These are phyloP conservation scores for Metroxylon sagu DNA, from an alignment of 176 grass and related monocot species.

Conservation along the genomic window DNA sequence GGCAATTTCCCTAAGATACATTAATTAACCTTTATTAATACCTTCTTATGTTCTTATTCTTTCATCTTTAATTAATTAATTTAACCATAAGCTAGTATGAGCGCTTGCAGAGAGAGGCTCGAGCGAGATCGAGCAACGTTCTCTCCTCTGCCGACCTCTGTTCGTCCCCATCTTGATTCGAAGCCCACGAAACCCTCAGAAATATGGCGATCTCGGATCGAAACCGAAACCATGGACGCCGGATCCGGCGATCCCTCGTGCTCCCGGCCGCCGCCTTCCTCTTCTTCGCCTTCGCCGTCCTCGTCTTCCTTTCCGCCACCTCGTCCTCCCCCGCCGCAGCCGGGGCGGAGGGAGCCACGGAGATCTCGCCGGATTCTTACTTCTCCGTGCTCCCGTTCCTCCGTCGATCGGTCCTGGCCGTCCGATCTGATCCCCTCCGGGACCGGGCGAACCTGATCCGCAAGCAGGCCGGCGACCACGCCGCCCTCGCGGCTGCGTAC, in stretches of 20 bases:
- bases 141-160: neutral
- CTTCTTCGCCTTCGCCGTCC: neutral
- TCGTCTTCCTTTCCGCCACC: neutral
- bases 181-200: neutral
- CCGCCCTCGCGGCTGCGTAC: constrained; percentile 34
- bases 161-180: neutral
- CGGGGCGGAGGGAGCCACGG: neutral
- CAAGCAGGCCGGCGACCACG: constrained; percentile 62
- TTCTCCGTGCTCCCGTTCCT: neutral
- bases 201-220: constrained; percentile 16
- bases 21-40: too few relatives aligned
- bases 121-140: too few relatives aligned
- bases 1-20: too few relatives aligned
- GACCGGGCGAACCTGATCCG: constrained; percentile 47
- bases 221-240: too few relatives aligned
- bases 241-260: neutral
- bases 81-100: too few relatives aligned
- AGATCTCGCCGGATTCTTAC: too few relatives aligned
- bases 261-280: constrained; percentile 8
- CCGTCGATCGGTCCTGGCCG: constrained; percentile 11
- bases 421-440: constrained; percentile 39
- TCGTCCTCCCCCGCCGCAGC: neutral
- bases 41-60: too few relatives aligned
- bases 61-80: too few relatives aligned
- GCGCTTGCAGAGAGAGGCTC: too few relatives aligned